A percentile compares a stretch with the other conserved stretches of the same genome.
These are phyloP conservation scores for Yamadazyma diddensiae DNA, from an alignment of 1,139 yeast genomes.

Conservation along the genomic window DNA sequence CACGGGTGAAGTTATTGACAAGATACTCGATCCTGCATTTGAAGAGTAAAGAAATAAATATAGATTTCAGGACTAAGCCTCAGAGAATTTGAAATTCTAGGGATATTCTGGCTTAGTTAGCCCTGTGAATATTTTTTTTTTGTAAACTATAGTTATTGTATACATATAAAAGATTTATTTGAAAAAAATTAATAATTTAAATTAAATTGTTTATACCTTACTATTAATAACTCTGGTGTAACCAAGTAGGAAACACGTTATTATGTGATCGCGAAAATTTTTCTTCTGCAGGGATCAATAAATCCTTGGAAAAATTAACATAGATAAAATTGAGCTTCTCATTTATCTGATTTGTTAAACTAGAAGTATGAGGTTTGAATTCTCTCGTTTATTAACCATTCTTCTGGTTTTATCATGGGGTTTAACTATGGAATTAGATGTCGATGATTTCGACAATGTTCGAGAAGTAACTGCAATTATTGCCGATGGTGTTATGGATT, in stretches of 20 bases:
- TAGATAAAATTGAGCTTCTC: not conserved
- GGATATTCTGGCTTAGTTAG: not conserved
- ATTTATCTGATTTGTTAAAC: too few species aligned
- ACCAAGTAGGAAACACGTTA: too few species aligned
- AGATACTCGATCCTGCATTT: constrained; percentile 17
- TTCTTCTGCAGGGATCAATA: constrained; percentile 1
- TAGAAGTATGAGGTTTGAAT: constrained; percentile 1
- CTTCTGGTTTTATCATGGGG: constrained; percentile 1
- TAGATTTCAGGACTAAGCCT: too few species aligned
- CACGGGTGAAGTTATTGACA: constrained; percentile 5
- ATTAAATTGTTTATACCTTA: too few species aligned
- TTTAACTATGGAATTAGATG: constrained; percentile 24
- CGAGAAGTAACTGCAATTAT: constrained; percentile 54
- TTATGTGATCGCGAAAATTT: constrained; percentile 1
- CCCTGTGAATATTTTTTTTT: too few species aligned
- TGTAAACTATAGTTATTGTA: constrained; percentile 2
- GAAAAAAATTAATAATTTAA: not conserved
- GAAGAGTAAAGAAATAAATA: constrained; percentile 7
- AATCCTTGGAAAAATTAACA: too few species aligned
- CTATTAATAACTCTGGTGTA: too few species aligned
- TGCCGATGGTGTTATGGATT: constrained; percentile 65
- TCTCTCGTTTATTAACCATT: constrained; percentile 3
- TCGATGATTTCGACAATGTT: constrained; percentile 35
- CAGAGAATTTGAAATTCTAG: not conserved
- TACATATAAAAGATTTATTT: not conserved